Conservation (phyloP, 768 basidiomycete species). For the Lactarius psammicola region DNA sequence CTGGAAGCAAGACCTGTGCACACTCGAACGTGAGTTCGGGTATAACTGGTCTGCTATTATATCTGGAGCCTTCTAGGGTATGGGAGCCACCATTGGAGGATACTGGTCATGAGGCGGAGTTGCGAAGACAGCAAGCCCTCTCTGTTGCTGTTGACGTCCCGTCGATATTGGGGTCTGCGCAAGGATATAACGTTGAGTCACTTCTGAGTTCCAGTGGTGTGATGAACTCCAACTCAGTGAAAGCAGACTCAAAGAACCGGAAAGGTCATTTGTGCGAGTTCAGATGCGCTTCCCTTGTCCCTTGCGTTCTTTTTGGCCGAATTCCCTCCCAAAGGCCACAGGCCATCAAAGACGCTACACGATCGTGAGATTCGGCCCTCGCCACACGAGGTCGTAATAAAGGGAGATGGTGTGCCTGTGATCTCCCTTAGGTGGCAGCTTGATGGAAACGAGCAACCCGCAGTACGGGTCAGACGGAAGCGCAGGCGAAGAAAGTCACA, state of each 20-base stretch:
- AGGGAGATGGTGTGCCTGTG: constrained; percentile 8
- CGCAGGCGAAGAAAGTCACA: constrained; percentile 27
- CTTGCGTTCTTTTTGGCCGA: constrained; percentile 18
- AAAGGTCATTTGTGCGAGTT: constrained; percentile 17
- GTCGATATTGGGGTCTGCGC: constrained; percentile 32
- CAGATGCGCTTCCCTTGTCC: background rate
- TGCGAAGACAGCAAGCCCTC: constrained; percentile 32
- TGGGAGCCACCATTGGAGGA: constrained; percentile 36
- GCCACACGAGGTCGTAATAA: constrained; percentile 18
- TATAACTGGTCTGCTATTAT: background rate
- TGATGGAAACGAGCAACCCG: background rate
- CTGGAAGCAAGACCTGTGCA: constrained; percentile 24
- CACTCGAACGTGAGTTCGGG: constrained; percentile 10
- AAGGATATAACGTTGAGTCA: constrained; percentile 31
- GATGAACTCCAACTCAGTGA: background rate
- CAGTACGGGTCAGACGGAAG: background rate
- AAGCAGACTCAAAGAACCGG: constrained; percentile 9
- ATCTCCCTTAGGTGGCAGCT: background rate
- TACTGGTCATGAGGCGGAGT: constrained; percentile 31
- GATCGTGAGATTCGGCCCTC: constrained; percentile 4
- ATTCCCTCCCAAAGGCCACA: background rate
- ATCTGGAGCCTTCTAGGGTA: constrained; percentile 25
- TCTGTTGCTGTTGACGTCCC: constrained; percentile 35
- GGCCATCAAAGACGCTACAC: background rate
- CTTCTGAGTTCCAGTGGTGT: background rate